Conservation (phyloP, 129 eudicot species). For the Helianthus annuus region HanXRQr2.0-SUNRISE NC_035435.2:176382484-176382983, state of each 20-base stretch:
- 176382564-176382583: constrained; percentile 57
- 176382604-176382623: constrained; percentile 56
- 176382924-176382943: constrained; percentile 33
- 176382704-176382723: background rate
- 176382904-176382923: constrained; percentile 46
- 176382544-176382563: constrained; percentile 61
- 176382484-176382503: constrained; percentile 22
- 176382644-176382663: constrained; percentile 74
- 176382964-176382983: constrained; percentile 67
- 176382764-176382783: constrained; percentile 56
- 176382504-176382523: constrained; percentile 54
- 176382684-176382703: constrained; percentile 36
- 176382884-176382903: constrained; percentile 52
- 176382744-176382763: background rate
- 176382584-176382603: constrained; percentile 53
- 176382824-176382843: constrained; percentile 55
- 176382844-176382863: constrained; percentile 37
- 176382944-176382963: constrained; percentile 44
- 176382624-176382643: constrained; percentile 72
- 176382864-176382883: constrained; percentile 40
- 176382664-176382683: constrained; percentile 65
- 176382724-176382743: too few species aligned
- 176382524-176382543: constrained; percentile 41
- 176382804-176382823: constrained; percentile 45
- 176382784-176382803: constrained; percentile 38